Percentiles rank a stretch among this genome's conserved stretches.
phyloP scores from a whole-genome alignment of 441 rosid species.

The Manihot esculenta region DNA sequence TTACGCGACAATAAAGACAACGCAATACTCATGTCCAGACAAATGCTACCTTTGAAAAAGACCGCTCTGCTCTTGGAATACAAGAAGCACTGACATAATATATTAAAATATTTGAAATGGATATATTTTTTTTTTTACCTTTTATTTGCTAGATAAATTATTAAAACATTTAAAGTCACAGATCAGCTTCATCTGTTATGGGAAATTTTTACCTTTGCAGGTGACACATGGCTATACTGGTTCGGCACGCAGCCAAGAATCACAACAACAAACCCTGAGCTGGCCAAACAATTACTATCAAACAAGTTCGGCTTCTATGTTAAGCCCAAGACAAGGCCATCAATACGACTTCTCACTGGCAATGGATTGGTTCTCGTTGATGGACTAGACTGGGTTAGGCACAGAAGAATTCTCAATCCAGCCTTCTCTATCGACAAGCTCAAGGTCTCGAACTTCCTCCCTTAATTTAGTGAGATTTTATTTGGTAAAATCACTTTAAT shows the following conservation, averaged over 20 bases:
- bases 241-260: constrained; percentile 38
- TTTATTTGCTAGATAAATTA: no score
- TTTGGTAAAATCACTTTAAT: not conserved
- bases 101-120: no score
- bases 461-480: no score
- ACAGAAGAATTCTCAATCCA: constrained; percentile 44
- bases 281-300: constrained; percentile 40
- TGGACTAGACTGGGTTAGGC: constrained; percentile 47
- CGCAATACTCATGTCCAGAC: no score
- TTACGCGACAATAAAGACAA: no score
- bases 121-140: no score
- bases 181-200: not conserved
- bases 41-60: no score
- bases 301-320: constrained; percentile 37
- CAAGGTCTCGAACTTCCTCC: constrained; percentile 29
- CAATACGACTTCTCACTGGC: constrained; percentile 25
- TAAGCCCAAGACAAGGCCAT: constrained; percentile 28
- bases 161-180: not conserved
- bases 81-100: no score
- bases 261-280: constrained; percentile 36
- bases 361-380: constrained; percentile 34
- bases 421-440: constrained; percentile 46
- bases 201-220: constrained; percentile 12
- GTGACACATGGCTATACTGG: constrained; percentile 50
- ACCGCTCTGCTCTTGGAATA: no score